These are phyloP conservation scores for Tylopilus balloui DNA, from an alignment of 768 basidiomycete species.

Conservation along the genomic window DNA sequence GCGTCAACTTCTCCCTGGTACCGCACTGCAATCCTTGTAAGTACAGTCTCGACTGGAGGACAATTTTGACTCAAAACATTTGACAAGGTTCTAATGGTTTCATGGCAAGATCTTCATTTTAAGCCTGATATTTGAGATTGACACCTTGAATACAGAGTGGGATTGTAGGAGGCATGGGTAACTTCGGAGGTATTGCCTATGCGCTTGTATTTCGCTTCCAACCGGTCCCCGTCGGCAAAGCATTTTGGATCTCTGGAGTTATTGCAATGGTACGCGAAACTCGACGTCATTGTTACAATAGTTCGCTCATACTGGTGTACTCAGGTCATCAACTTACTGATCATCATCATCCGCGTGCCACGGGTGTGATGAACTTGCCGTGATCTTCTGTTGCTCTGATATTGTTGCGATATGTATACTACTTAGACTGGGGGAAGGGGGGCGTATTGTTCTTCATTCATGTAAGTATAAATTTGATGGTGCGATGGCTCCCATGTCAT, in stretches of 20 bases:
- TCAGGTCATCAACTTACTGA: constrained; percentile 6
- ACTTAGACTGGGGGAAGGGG: too few species aligned
- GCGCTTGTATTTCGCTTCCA: constrained; percentile 34
- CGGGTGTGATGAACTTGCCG: not conserved
- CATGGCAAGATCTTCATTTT: constrained; percentile 22
- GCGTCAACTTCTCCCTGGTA: constrained; percentile 3
- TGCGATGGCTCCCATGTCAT: not conserved
- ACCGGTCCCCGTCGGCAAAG: constrained; percentile 1
- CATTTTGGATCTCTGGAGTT: constrained; percentile 44
- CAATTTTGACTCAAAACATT: not conserved
- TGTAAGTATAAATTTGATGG: too few species aligned
- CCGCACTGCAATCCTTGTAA: constrained; percentile 8
- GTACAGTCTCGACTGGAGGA: not conserved
- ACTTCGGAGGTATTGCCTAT: constrained; percentile 46
- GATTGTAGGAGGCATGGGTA: constrained; percentile 38
- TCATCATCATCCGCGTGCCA: constrained; percentile 12
- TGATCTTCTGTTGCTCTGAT: not conserved
- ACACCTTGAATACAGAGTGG: constrained; percentile 23
- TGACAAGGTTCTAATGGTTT: constrained; percentile 14
- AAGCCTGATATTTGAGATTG: not conserved
- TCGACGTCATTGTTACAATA: not conserved
- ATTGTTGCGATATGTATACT: not conserved
- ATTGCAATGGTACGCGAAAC: constrained; percentile 32
- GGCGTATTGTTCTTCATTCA: not conserved
- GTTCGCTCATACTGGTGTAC: not conserved